phyloP scores from a whole-genome alignment of 1,284 basidiomycete species.

The Polyporus tsugae region DNA sequence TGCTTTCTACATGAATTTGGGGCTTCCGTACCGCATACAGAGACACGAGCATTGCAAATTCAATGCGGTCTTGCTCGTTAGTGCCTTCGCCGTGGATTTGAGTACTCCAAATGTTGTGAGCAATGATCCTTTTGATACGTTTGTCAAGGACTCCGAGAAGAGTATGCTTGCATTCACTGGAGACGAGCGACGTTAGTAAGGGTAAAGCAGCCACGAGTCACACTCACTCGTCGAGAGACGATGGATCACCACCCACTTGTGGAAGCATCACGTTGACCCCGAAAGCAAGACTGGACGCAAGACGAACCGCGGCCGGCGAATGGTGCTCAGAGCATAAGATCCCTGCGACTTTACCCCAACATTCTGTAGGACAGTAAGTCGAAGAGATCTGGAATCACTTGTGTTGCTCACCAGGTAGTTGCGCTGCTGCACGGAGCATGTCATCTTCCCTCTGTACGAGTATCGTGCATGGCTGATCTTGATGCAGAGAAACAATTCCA shows the following conservation, averaged over 20 bases:
- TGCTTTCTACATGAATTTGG: background rate
- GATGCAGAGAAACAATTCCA: background rate
- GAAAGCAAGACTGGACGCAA: conserved; percentile 62
- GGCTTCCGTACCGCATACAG: conserved; percentile 57
- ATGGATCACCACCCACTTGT: conserved; percentile 32
- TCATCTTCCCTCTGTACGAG: conserved; percentile 53
- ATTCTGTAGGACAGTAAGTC: conserved; percentile 46
- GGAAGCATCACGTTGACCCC: conserved; percentile 62
- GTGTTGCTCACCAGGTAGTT: conserved; percentile 64
- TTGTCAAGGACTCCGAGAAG: conserved; percentile 14
- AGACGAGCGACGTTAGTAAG: background rate
- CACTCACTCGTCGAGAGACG: background rate
- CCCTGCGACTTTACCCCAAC: conserved; percentile 55
- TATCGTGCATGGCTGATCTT: conserved; percentile 12
- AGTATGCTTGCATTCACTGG: background rate
- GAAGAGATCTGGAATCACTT: background rate
- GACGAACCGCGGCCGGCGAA: conserved; percentile 67
- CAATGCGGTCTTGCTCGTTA: conserved; percentile 47
- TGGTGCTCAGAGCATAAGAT: conserved; percentile 54
- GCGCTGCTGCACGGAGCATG: conserved; percentile 61
- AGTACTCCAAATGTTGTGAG: background rate
- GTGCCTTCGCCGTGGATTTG: background rate
- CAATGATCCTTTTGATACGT: conserved; percentile 7
- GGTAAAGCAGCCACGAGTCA: too few relatives aligned
- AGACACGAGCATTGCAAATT: conserved; percentile 60